A percentile compares a stretch with the other conserved stretches of the same genome.
These are phyloP conservation scores for Fusarium temperatum DNA, from an alignment of 2,329 filamentous ascomycete genomes.

Conservation along the genomic window DNA sequence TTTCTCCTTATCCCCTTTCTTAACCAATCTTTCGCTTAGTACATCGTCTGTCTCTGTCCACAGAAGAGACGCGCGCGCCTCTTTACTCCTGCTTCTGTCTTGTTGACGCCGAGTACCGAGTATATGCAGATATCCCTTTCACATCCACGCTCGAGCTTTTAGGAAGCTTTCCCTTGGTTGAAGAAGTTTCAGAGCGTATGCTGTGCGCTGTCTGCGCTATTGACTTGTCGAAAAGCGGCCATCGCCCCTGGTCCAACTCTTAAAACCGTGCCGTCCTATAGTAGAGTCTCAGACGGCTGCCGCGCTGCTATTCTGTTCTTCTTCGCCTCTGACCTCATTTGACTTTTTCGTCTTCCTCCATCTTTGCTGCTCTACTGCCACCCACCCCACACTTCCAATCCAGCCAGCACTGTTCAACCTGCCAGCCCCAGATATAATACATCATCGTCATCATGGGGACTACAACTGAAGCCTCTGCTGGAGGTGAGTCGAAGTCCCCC, in stretches of 20 bases:
- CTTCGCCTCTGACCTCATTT: conserved; percentile 54
- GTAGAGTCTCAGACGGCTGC: conserved; percentile 34
- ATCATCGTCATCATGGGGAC: conserved; percentile 60
- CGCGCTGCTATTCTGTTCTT: conserved; percentile 36
- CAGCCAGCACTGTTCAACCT: conserved; percentile 38
- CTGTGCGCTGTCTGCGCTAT: conserved; percentile 28
- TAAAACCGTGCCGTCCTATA: conserved; percentile 34
- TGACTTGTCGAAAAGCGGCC: conserved; percentile 34
- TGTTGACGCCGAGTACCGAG: conserved; percentile 25
- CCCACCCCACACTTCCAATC: conserved; percentile 42
- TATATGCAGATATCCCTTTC: conserved; percentile 5
- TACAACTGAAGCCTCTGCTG: conserved; percentile 50
- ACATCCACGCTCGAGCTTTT: conserved; percentile 13
- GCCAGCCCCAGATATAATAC: conserved; percentile 51
- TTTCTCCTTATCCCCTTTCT: conserved; percentile 26
- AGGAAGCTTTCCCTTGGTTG: conserved; percentile 4
- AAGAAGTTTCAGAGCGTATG: conserved; percentile 18
- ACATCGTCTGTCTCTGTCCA: conserved; percentile 12
- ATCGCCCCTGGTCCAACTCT: conserved; percentile 34
- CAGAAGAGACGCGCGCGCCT: conserved; percentile 18
- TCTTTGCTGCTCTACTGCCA: conserved; percentile 38
- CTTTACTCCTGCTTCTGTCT: conserved; percentile 9
- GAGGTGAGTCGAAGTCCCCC: conserved; percentile 59
- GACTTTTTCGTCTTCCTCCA: conserved; percentile 44
- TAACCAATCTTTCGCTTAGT: conserved; percentile 22